phyloP scores from a whole-genome alignment of 805 yeast species.

The Metschnikowia santaceciliae region DNA sequence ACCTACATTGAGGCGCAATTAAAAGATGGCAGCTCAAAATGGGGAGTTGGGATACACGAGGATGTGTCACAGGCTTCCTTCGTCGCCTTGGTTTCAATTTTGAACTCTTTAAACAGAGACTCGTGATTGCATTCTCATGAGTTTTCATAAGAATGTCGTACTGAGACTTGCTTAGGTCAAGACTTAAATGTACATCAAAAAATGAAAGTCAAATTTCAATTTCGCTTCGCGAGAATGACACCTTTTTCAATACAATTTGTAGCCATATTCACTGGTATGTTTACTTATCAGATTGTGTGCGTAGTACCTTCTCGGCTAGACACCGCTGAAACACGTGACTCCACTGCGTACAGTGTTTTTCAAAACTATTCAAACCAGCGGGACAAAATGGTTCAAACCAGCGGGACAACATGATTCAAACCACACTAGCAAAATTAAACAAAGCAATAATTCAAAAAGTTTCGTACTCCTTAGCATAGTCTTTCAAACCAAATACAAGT shows the following conservation, averaged over 20 bases:
- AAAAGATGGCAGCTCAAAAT: constrained; percentile 30
- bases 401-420: too few relatives aligned
- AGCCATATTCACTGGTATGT: not conserved
- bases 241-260: not conserved
- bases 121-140: not conserved
- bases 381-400: too few relatives aligned
- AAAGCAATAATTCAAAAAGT: too few relatives aligned
- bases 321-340: not conserved
- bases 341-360: not conserved
- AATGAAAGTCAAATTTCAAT: not conserved
- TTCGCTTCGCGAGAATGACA: not conserved
- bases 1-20: constrained; percentile 49
- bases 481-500: too few relatives aligned
- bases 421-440: too few relatives aligned
- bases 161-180: not conserved
- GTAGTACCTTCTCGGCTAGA: too few relatives aligned
- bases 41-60: constrained; percentile 94
- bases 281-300: not conserved
- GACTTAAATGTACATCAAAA: not conserved
- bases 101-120: constrained; percentile 43
- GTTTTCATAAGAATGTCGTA: not conserved
- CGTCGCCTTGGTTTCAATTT: constrained; percentile 60
- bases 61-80: constrained; percentile 87
- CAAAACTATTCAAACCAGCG: too few relatives aligned
- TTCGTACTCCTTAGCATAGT: too few relatives aligned